phyloP scores from a whole-genome alignment of 106 monocot genomes.

The Posidonia australis region DNA sequence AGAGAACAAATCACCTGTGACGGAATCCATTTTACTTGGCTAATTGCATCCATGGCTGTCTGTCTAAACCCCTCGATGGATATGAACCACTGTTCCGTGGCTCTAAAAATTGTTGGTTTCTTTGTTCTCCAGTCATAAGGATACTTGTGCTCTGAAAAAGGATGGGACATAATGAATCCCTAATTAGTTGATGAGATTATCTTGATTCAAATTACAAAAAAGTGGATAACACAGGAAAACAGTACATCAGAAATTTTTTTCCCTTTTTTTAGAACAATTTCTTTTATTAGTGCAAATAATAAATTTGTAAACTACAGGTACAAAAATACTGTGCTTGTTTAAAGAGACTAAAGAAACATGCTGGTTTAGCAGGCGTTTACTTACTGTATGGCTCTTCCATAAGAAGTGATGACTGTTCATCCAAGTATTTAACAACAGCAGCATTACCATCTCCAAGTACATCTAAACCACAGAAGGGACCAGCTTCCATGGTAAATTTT shows the following conservation, averaged over 20 bases:
- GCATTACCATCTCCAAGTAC: slow-evolving; percentile 77
- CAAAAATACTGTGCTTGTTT: not conserved
- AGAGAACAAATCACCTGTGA: slow-evolving; percentile 41
- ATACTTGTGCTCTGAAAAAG: slow-evolving; percentile 78
- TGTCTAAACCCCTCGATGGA: slow-evolving; percentile 91
- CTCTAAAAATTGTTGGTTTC: slow-evolving; percentile 97
- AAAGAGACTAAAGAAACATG: not conserved
- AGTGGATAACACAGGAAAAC: not conserved
- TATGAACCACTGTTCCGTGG: slow-evolving; percentile 98
- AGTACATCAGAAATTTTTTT: not conserved
- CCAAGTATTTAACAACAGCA: slow-evolving; percentile 62
- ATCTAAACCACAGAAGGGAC: slow-evolving; percentile 65
- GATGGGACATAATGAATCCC: not conserved
- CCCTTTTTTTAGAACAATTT: no score
- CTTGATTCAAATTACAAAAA: not conserved
- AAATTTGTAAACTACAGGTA: not conserved
- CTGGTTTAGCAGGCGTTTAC: slow-evolving; percentile 14
- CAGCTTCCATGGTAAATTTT: slow-evolving; percentile 88
- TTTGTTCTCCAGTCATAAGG: slow-evolving; percentile 99
- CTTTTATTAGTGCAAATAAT: not conserved
- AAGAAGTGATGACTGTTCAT: slow-evolving; percentile 54
- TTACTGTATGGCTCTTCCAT: slow-evolving; percentile 89
- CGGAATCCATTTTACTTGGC: slow-evolving; percentile 79
- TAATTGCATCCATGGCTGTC: slow-evolving; percentile 80
- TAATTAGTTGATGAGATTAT: not conserved